Conservation (phyloP, 768 basidiomycete genomes). For the Agaricus blazei region DNA sequence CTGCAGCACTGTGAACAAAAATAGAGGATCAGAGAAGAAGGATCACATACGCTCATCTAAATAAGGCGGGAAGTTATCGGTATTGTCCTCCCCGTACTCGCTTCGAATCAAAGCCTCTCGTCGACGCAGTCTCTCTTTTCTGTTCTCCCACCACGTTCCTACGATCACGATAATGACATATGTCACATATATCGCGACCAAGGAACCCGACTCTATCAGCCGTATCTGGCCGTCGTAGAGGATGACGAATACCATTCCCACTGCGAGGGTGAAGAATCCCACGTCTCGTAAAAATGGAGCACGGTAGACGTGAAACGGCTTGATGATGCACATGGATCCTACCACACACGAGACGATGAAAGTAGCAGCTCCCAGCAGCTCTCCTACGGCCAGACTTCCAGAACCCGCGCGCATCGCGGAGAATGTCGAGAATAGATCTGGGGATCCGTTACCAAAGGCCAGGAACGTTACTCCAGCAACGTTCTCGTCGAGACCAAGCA, state of each 20-base stretch:
- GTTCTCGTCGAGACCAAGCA: slow-evolving; percentile 86
- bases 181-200: slow-evolving; percentile 68
- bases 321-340: slow-evolving; percentile 96
- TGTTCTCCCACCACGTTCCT: slow-evolving; percentile 72
- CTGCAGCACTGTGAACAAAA: slow-evolving; percentile 7
- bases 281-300: slow-evolving; percentile 89
- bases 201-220: slow-evolving; percentile 63
- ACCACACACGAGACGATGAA: slow-evolving; percentile 97
- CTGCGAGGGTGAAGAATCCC: slow-evolving; percentile 86
- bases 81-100: slow-evolving; percentile 50
- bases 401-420: slow-evolving; percentile 84
- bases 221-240: slow-evolving; percentile 72
- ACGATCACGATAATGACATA: slow-evolving; percentile 78
- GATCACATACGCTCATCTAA: slow-evolving; percentile 51
- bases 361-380: slow-evolving; percentile 89
- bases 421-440: slow-evolving; percentile 95
- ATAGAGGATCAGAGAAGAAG: background rate
- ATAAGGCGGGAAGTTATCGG: slow-evolving; percentile 39
- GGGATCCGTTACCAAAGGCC: slow-evolving; percentile 96
- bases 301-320: slow-evolving; percentile 82
- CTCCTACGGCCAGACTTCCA: slow-evolving; percentile 89
- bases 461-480: slow-evolving; percentile 96
- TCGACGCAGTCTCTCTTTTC: slow-evolving; percentile 40
- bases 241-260: slow-evolving; percentile 69
- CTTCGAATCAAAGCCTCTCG: slow-evolving; percentile 49